A percentile compares a stretch with the other conserved stretches of the same genome.
phyloP scores from a whole-genome alignment of 805 yeast species.

The Wickerhamiella domercqiae region DNA sequence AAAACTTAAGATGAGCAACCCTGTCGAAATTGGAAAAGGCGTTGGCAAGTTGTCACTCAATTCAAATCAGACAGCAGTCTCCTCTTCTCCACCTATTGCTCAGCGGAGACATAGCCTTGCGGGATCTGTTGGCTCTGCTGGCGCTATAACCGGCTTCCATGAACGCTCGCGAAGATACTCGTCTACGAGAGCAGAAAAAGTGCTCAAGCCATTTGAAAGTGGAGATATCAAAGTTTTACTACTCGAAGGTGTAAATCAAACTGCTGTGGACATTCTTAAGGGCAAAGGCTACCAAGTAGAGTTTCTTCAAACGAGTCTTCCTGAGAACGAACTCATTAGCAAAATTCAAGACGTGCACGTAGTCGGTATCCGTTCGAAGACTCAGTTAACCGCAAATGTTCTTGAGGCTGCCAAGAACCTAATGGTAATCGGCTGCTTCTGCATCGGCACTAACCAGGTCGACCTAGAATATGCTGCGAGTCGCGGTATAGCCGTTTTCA shows the following conservation, averaged over 20 bases:
- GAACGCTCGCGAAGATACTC: constrained; percentile 16
- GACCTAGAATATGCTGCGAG: constrained; percentile 84
- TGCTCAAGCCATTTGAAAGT: constrained; percentile 85
- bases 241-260: constrained; percentile 83
- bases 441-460: constrained; percentile 98
- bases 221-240: constrained; percentile 87
- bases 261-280: constrained; percentile 74
- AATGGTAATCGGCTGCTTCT: constrained; percentile 90
- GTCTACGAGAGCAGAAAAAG: constrained; percentile 30
- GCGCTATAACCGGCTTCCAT: too few species aligned
- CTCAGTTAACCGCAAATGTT: constrained; percentile 67
- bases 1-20: constrained; percentile 19
- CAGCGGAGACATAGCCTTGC: constrained; percentile 6
- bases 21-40: constrained; percentile 22
- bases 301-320: constrained; percentile 72
- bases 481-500: constrained; percentile 89
- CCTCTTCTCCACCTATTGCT: constrained; percentile 11
- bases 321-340: constrained; percentile 87
- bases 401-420: constrained; percentile 77
- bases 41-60: constrained; percentile 8
- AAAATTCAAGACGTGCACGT: constrained; percentile 91
- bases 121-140: too few species aligned
- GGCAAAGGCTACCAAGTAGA: constrained; percentile 96
- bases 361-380: constrained; percentile 94
- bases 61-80: constrained; percentile 1